Evolutionary conservation across 1,284 basidiomycete species (phyloP).

Genomic region (Malassezia sympodialis): DNA sequence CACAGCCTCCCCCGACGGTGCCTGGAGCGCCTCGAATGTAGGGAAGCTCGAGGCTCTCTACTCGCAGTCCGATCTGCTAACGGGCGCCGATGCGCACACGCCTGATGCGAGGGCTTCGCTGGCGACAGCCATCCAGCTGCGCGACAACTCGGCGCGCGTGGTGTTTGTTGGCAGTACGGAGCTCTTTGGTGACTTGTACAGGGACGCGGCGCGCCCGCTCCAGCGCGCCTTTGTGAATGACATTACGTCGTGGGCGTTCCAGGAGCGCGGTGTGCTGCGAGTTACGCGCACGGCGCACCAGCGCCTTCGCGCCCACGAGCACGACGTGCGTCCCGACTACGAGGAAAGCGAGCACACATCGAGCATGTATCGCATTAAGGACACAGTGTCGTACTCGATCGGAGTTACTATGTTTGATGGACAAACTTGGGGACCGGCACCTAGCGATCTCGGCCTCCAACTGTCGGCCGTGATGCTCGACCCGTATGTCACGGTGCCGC

Average conservation of each 20-base stretch:
- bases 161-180: constrained; percentile 73
- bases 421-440: constrained; percentile 62
- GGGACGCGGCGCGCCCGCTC: constrained; percentile 53
- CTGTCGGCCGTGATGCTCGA: constrained; percentile 97
- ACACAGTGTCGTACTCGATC: constrained; percentile 62
- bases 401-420: constrained; percentile 59
- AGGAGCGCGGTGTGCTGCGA: constrained; percentile 69
- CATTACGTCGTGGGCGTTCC: constrained; percentile 79
- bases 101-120: constrained; percentile 51
- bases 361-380: constrained; percentile 73
- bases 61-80: constrained; percentile 20
- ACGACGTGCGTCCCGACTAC: constrained; percentile 37
- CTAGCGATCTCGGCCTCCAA: constrained; percentile 65
- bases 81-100: constrained; percentile 18
- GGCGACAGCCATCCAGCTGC: constrained; percentile 79
- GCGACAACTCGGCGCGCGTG: constrained; percentile 61
- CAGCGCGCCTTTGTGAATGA: constrained; percentile 67
- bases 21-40: constrained; percentile 16
- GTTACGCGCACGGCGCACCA: constrained; percentile 64
- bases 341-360: constrained; percentile 50
- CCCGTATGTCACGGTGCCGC: constrained; percentile 50
- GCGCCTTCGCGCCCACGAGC: constrained; percentile 55
- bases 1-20: constrained; percentile 12
- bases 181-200: constrained; percentile 56
- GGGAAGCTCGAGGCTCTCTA: constrained; percentile 23